Base-by-base conservation (phyloP, 163 green algal genomes). In the Scenedesmus sp. region DNA sequence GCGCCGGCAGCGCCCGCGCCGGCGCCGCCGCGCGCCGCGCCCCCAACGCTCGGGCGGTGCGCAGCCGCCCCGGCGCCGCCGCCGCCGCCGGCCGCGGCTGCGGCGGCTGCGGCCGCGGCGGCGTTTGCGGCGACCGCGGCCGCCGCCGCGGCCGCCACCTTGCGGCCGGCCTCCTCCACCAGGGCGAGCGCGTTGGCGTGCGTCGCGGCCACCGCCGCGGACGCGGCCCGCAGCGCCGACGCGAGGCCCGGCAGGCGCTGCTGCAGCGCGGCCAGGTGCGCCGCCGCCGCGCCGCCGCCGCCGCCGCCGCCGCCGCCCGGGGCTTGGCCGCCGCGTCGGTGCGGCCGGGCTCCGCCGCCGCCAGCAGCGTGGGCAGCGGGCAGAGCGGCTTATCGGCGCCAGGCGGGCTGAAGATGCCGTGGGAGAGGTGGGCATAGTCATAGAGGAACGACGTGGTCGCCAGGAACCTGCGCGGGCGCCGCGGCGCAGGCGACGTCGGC, bases 221-320 rank as follows among this genome's bases (percentile, higher is more conserved):
- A n/a, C 9, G 74, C 74, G 20, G 63, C 62, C 24, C 70, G 63
- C 34, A 81, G 53, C 13, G 74, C 63, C 22, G 63, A 17, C 17
- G 50, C 63, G 6, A 81, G 63, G 17, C 63, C 54, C 2, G 64
- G 63, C 51, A 87, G 34, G 28, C 83, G 80, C 31, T 51, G 56
- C 65, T 88, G 79, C 51, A 91, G 56, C 29, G 83, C 85, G 4
- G 44, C 39, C 9, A 81, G 26, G 50, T 89, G 75, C 10, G 60
- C 60, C 44, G 74, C 50, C 22, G 22, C 13, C 33, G 39, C 15
- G n/a, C 34, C n/a, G 51, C 57, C 53, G 67, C 26, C 20, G 10
- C 44, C 28, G 53, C 34, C 65, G 24, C n/a, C 5, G 29, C 48
- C 33, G 57, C 42, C n/a, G 44, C n/a, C 1, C 51, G 47, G n/a